phyloP scores from a whole-genome alignment of 768 basidiomycete species.

The Gloeophyllum trabeum region DNA sequence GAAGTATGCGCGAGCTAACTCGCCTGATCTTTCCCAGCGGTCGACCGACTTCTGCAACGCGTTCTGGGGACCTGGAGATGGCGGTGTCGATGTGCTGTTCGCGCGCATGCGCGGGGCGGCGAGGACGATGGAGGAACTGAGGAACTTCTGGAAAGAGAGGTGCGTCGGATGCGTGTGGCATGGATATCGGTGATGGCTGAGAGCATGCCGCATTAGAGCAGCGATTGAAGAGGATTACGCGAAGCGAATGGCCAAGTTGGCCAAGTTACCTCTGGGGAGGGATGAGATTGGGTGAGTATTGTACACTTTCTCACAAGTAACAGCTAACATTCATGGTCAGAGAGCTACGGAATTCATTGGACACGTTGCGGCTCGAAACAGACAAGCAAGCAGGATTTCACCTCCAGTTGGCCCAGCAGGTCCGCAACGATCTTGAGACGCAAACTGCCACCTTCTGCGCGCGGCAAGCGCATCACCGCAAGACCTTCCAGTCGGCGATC shows the following conservation, averaged over 20 bases:
- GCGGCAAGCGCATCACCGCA: slow-evolving; percentile 64
- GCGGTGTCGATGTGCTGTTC: slow-evolving; percentile 84
- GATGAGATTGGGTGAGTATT: slow-evolving; percentile 89
- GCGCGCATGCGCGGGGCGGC: slow-evolving; percentile 80
- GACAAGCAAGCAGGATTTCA: slow-evolving; percentile 74
- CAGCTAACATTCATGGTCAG: slow-evolving; percentile 29
- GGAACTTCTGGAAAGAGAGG: slow-evolving; percentile 91
- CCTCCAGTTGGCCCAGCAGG: slow-evolving; percentile 57
- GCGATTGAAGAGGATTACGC: slow-evolving; percentile 94
- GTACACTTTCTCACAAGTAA: neutral
- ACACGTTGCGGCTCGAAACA: slow-evolving; percentile 73
- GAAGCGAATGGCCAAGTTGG: slow-evolving; percentile 68
- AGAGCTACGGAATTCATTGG: slow-evolving; percentile 71
- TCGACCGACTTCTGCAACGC: slow-evolving; percentile 91
- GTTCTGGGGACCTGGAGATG: slow-evolving; percentile 87
- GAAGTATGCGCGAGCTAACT: slow-evolving; percentile 48
- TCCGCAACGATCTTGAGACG: slow-evolving; percentile 67
- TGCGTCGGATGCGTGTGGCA: slow-evolving; percentile 22
- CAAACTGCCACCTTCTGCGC: slow-evolving; percentile 47
- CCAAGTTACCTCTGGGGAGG: slow-evolving; percentile 64
- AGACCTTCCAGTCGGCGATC: slow-evolving; percentile 58
- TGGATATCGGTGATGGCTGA: neutral
- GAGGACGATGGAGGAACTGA: slow-evolving; percentile 83
- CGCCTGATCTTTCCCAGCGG: slow-evolving; percentile 33
- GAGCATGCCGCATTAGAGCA: slow-evolving; percentile 37